Base-by-base conservation (phyloP, 139 green algal species). In the Tetradesmus obliquus region DNA sequence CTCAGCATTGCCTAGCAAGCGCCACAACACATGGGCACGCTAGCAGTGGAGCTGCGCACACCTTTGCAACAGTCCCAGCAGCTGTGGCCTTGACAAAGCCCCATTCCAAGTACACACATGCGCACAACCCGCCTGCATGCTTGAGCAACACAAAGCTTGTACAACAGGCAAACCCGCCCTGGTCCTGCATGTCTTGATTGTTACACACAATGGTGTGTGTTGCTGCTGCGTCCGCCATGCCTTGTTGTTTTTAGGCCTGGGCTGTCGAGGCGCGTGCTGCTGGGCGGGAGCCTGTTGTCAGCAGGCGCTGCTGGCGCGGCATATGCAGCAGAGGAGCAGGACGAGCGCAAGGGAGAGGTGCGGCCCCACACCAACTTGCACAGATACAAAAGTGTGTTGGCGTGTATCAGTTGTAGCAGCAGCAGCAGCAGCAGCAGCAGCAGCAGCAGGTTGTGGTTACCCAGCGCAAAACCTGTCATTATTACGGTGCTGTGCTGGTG, bases 231-330 rank as follows among this genome's bases (percentile, higher is more conserved):
- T 12, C 9, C 19, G 69, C 60, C 8, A 45, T 81, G 20, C 3
- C 3, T 8, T 6, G 5, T n/a, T 54, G 74, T 15, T 55, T 32
- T 12, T 10, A 66, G 81, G 57, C 1, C 53, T 5, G 3, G 19
- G 10, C 5, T 90, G 7, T 82, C 71, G 6, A 7, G 87, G 54
- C 87, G 87, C 5, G 51, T 86, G n/a, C 22, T 91, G 54, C 55
- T 91, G n/a, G 87, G 87, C 22, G 60, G 66, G 19, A 74, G 87
- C 6, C 54, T 91, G 72, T n/a, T 91, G 24, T 53, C 87, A 76
- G 54, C 87, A 19, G 87, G 87, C 32, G 87, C 55, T 17, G 74
- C 74, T 58, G 87, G 55, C 13, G 74, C 54, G 9, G 55, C 55
- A 55, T 19, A 55, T 55, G 69, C 54, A 86, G 87, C 62, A 90